Evolutionary conservation across 345 rosid genomes (phyloP).

Genomic region (Geranium brycei): DNA sequence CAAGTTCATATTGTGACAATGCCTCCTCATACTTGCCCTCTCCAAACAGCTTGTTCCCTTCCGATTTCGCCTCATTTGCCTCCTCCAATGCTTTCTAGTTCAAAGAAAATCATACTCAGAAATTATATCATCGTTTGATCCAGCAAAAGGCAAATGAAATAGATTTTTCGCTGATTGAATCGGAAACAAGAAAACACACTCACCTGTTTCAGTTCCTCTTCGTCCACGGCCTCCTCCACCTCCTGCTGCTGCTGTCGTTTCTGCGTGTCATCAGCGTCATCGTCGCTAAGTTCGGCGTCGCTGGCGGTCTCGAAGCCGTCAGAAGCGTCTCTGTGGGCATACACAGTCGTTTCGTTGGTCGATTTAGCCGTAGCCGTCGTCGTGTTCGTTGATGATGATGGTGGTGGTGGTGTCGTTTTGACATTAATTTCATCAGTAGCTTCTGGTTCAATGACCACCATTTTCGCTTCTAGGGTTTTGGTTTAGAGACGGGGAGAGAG

Average conservation of each 20-base stretch:
- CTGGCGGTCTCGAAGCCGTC: neutral
- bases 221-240: constrained; percentile 5
- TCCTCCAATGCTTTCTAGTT: constrained; percentile 33
- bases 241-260: neutral
- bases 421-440: neutral
- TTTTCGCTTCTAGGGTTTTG: neutral
- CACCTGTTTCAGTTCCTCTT: constrained; percentile 32
- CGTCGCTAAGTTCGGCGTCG: neutral
- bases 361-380: neutral
- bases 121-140: neutral
- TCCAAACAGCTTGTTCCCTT: constrained; percentile 65
- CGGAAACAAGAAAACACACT: neutral
- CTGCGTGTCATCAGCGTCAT: neutral
- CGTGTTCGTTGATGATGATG: neutral
- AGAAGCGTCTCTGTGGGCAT: neutral
- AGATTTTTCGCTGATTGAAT: neutral
- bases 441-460: neutral
- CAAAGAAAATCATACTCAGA: neutral
- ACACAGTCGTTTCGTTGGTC: neutral
- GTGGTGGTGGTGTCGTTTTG: neutral
- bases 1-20: constrained; percentile 44
- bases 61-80: constrained; percentile 59
- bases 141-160: neutral
- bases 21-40: constrained; percentile 71
- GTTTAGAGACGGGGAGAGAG: neutral